A percentile compares a stretch with the other conserved stretches of the same genome.
phyloP scores from a whole-genome alignment of 179 eudicot genomes.

The Sideroxylon spinosum region DNA sequence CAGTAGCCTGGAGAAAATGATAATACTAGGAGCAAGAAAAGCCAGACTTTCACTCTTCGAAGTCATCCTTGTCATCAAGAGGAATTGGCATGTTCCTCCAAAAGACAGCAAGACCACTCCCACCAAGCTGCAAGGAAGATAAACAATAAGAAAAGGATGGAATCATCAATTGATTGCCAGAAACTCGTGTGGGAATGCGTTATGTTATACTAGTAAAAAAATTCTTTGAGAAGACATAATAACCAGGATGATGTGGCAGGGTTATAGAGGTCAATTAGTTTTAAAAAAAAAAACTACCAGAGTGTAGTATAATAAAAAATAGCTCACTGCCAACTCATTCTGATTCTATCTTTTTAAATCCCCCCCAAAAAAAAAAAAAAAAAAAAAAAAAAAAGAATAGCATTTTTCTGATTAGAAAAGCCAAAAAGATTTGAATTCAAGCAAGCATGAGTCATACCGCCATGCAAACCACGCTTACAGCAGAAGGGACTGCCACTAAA shows the following conservation, averaged over 20 bases:
- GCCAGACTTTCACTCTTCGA: slow-evolving; percentile 53
- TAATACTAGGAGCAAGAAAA: not conserved
- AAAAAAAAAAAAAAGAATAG: too few species aligned
- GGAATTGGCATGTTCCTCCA: slow-evolving; percentile 92
- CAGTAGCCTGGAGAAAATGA: not conserved
- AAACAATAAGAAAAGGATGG: not conserved
- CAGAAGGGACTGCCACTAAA: slow-evolving; percentile 92
- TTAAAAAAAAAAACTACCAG: too few species aligned
- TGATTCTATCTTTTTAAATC: too few species aligned
- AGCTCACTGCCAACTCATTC: not conserved
- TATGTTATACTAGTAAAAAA: not conserved
- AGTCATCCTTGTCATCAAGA: slow-evolving; percentile 89
- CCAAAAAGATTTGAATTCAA: not conserved
- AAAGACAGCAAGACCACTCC: slow-evolving; percentile 91
- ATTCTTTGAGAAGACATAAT: not conserved
- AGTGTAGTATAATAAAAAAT: too few species aligned
- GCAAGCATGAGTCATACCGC: slow-evolving; percentile 50
- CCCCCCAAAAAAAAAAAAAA: too few species aligned
- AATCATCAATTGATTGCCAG: not conserved
- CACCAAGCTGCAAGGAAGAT: slow-evolving; percentile 69
- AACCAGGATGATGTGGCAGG: too few species aligned
- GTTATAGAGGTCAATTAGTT: too few species aligned
- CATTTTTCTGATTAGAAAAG: not conserved
- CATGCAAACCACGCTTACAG: slow-evolving; percentile 95
- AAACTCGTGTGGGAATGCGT: not conserved